phyloP scores from a whole-genome alignment of 2,329 filamentous ascomycete genomes.

The Calonectria montana region DNA sequence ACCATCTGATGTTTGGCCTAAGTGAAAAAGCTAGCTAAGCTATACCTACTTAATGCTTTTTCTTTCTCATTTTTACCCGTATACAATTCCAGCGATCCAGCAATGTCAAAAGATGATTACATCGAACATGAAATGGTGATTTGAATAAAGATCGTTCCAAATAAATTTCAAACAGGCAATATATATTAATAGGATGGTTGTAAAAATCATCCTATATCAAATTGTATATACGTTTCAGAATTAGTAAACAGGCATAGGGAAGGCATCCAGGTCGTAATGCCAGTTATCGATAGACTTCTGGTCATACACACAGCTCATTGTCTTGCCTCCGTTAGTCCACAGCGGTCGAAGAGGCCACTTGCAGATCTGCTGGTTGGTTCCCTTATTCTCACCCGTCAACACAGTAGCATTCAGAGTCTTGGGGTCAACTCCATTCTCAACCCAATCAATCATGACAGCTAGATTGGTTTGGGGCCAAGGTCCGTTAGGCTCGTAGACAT shows the following conservation, averaged over 20 bases:
- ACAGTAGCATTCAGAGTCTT: background rate
- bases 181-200: too few species aligned
- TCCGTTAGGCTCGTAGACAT: constrained; percentile 7
- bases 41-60: too few species aligned
- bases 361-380: background rate
- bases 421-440: background rate
- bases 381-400: background rate
- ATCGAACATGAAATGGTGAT: too few species aligned
- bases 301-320: background rate
- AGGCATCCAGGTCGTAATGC: background rate
- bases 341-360: background rate
- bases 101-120: too few species aligned
- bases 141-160: too few species aligned
- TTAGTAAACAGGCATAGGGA: constrained; percentile 1
- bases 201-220: too few species aligned
- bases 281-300: constrained; percentile 1
- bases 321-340: background rate
- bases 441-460: constrained; percentile 8
- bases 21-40: too few species aligned
- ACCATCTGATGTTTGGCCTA: too few species aligned
- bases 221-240: background rate
- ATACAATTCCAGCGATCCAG: too few species aligned
- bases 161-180: too few species aligned
- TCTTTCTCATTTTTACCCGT: too few species aligned
- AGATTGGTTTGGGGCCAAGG: constrained; percentile 4